Evolutionary conservation across 2,329 filamentous ascomycete species (phyloP).

Genomic region (Aureobasidium zeae): DNA sequence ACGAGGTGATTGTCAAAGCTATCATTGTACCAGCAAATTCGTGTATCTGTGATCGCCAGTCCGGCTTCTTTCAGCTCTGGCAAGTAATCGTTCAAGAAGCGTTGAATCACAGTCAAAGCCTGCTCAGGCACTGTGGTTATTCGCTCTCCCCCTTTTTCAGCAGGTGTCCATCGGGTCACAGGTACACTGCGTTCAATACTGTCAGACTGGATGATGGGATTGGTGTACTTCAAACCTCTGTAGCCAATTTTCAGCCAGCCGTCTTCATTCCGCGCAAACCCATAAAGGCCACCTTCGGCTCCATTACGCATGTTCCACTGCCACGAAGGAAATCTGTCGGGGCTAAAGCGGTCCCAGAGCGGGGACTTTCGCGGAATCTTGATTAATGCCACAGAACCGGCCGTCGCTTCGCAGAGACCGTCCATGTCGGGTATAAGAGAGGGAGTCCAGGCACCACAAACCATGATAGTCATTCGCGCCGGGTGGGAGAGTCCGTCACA

Average conservation of each 20-base stretch:
- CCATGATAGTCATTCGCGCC: constrained; percentile 23
- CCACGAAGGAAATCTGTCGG: constrained; percentile 41
- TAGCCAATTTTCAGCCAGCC: constrained; percentile 23
- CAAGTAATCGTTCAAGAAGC: constrained; percentile 19
- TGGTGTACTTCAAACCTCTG: constrained; percentile 24
- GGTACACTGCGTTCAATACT: no score
- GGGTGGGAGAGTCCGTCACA: neutral
- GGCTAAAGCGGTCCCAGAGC: constrained; percentile 35
- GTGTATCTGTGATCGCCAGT: constrained; percentile 16
- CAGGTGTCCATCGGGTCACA: no score
- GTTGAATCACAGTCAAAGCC: constrained; percentile 21
- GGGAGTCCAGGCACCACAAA: constrained; percentile 25
- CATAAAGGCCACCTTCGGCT: constrained; percentile 20
- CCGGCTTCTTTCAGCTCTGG: constrained; percentile 20
- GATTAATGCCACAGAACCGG: constrained; percentile 38
- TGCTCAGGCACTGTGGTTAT: constrained; percentile 22
- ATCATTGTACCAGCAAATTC: constrained; percentile 20
- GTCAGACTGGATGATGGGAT: no score
- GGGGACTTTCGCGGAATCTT: constrained; percentile 33
- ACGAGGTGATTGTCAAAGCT: constrained; percentile 19
- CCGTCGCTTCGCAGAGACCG: constrained; percentile 40
- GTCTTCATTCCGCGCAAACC: constrained; percentile 21
- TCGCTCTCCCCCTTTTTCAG: no score
- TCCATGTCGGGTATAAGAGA: constrained; percentile 20
- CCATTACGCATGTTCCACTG: constrained; percentile 21